These are phyloP conservation scores for Begonia masoniana DNA, from an alignment of 306 rosid species.

Conservation along the genomic window DNA sequence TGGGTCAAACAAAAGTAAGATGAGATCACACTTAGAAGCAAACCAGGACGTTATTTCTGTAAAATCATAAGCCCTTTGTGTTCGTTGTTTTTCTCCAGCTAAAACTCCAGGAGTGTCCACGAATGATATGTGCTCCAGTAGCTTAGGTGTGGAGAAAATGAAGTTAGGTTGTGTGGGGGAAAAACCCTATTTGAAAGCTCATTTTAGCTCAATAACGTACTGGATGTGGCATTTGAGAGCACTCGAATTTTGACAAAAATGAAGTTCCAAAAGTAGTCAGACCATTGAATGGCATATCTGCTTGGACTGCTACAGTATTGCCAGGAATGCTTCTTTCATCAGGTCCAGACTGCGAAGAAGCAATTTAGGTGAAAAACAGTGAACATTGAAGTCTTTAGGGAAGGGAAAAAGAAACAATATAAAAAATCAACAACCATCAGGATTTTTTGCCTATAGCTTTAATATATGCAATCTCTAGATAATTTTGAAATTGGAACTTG, in stretches of 20 bases:
- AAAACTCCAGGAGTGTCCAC: constrained; percentile 96
- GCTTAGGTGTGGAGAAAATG: constrained; percentile 14
- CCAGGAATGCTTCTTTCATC: constrained; percentile 98
- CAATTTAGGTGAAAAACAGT: neutral
- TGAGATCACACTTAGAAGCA: constrained; percentile 86
- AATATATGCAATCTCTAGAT: too few relatives aligned
- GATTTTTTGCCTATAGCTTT: too few relatives aligned
- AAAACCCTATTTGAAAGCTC: too few relatives aligned
- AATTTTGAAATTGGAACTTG: too few relatives aligned
- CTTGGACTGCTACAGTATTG: constrained; percentile 89
- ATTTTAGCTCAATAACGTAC: constrained; percentile 29
- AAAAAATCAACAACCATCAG: too few relatives aligned
- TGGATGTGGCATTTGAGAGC: constrained; percentile 94
- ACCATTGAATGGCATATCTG: constrained; percentile 94
- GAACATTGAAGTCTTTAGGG: neutral
- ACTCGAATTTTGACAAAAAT: constrained; percentile 92
- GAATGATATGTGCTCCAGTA: constrained; percentile 75
- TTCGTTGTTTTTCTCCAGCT: constrained; percentile 94
- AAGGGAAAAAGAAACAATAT: too few relatives aligned
- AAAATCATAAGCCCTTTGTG: constrained; percentile 77
- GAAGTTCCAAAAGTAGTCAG: constrained; percentile 76
- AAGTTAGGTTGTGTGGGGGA: too few relatives aligned
- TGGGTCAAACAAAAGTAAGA: constrained; percentile 87
- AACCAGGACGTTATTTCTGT: constrained; percentile 95
- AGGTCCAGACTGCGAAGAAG: constrained; percentile 54